phyloP scores from a whole-genome alignment of 768 basidiomycete species.

The Kwoniella sp. region DNA sequence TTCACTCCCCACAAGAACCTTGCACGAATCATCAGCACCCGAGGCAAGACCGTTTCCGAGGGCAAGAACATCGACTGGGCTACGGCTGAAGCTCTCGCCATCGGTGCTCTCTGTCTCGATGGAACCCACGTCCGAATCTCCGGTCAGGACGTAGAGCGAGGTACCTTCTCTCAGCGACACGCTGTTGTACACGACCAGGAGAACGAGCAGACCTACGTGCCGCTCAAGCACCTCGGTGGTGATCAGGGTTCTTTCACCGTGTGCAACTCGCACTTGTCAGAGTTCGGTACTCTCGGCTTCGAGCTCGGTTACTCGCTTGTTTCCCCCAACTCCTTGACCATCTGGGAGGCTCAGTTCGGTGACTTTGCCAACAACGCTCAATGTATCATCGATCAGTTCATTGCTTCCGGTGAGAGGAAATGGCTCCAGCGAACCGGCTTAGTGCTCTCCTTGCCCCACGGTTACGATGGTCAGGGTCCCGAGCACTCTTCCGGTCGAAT shows the following conservation, averaged over 20 bases:
- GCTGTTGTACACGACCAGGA: conserved; percentile 94
- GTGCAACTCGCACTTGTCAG: conserved; percentile 95
- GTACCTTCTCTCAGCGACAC: conserved; percentile 97
- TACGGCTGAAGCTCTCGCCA: conserved; percentile 95
- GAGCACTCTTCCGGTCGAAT: conserved; percentile 95
- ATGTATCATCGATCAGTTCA: conserved; percentile 97
- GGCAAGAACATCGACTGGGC: conserved; percentile 95
- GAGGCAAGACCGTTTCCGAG: conserved; percentile 89
- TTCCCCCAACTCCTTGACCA: conserved; percentile 83
- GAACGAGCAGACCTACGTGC: conserved; percentile 85
- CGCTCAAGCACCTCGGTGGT: conserved; percentile 82
- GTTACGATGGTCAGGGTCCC: conserved; percentile 97
- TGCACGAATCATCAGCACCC: conserved; percentile 80
- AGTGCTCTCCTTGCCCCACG: conserved; percentile 86
- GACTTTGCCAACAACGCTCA: conserved; percentile 98
- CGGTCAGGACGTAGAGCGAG: conserved; percentile 97
- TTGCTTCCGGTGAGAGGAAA: conserved; percentile 94
- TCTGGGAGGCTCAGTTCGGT: conserved; percentile 98
- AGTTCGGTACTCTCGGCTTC: conserved; percentile 92
- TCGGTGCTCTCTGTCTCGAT: conserved; percentile 89
- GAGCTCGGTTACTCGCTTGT: conserved; percentile 98
- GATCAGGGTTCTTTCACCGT: conserved; percentile 91
- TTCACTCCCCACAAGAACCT: conserved; percentile 92
- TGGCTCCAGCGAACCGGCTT: conserved; percentile 93
- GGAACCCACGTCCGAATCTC: conserved; percentile 92